Base-by-base conservation (phyloP, 345 rosid species). In the Populus tremula region DNA sequence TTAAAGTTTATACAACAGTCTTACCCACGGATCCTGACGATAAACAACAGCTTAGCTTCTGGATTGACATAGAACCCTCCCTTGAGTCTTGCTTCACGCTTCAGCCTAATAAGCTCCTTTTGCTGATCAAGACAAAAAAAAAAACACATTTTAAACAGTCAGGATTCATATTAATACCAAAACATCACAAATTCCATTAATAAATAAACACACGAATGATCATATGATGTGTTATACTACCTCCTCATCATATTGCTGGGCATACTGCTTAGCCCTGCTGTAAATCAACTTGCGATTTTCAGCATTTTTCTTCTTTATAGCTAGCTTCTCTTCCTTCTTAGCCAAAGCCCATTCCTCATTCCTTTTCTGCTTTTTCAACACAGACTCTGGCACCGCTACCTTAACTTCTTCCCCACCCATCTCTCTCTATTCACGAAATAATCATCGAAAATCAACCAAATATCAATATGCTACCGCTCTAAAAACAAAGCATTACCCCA, bases 51-150 rank as follows among this genome's bases (percentile, higher is more conserved):
- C 84, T 91, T 94, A 16, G 98, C 93, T 81, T 95, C 98, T 23
- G 99, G 98, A 41, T 89, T 88, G 20, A 93, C 99, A 85, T 95
- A 95, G 78, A 93, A 95, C 2, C 94, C 96, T 8, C 98, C 97
- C 70, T 93, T 91, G 73, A 93, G 79, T 80, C 90, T 93, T 0
- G 98, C 98, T 83, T 91, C 95, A 0, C 97, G 88, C 84, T 93
- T 94, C 90, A 93, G 77, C 4, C 21, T 38, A 69, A 93, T 89
- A 75, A 91, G 74, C 78, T 93, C 91, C 76, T 78, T 88, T 71
- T 93, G 94, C 94, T 90, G 71, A 1, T 59, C 29, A 59, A 9
- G 0, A 56, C 39, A 14, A 8, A 31, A 27, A 8, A 31, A 27
- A 31, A 8, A 21, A 50, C 11, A 67, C 27, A 16, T 31, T 27